A percentile compares a stretch with the other conserved stretches of the same genome.
phyloP scores from a whole-genome alignment of 768 basidiomycete species.

The Chalciporus piperatus region DNA sequence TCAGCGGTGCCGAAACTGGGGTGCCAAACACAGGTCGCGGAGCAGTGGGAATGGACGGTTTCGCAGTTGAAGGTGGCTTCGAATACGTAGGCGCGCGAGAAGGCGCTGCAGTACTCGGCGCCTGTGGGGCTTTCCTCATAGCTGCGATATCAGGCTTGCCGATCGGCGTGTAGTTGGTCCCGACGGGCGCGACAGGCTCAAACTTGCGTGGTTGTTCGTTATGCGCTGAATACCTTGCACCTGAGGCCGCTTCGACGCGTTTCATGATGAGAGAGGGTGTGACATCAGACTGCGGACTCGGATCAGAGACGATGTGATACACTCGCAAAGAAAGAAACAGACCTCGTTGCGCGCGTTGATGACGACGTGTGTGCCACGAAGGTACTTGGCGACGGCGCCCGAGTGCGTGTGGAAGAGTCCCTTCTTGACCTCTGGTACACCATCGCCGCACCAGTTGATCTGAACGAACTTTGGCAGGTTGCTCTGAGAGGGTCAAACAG shows the following conservation, averaged over 20 bases:
- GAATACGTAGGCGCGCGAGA: constrained; percentile 24
- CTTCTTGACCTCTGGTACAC: constrained; percentile 89
- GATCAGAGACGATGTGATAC: not conserved
- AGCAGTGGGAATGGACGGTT: constrained; percentile 39
- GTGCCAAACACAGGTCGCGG: constrained; percentile 50
- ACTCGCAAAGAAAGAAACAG: constrained; percentile 17
- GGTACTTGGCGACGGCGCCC: constrained; percentile 70
- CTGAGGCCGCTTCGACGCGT: constrained; percentile 83
- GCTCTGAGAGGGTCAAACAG: constrained; percentile 44
- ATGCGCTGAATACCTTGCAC: constrained; percentile 86
- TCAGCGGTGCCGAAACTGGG: constrained; percentile 40
- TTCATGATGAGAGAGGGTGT: constrained; percentile 76
- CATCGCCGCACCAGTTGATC: constrained; percentile 97
- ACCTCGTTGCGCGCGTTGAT: constrained; percentile 88
- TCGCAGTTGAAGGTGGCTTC: constrained; percentile 8
- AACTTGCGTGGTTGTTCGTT: constrained; percentile 69
- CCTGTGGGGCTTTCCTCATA: constrained; percentile 46
- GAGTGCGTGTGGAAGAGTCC: constrained; percentile 91
- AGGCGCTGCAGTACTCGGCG: constrained; percentile 28
- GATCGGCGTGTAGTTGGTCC: constrained; percentile 72
- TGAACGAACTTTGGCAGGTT: constrained; percentile 89
- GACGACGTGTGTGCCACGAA: constrained; percentile 83
- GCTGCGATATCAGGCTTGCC: constrained; percentile 70
- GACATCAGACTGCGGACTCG: constrained; percentile 66
- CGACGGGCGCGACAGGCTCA: constrained; percentile 81